phyloP scores from a whole-genome alignment of 2,329 filamentous ascomycete species.

The Lachnellula suecica region DNA sequence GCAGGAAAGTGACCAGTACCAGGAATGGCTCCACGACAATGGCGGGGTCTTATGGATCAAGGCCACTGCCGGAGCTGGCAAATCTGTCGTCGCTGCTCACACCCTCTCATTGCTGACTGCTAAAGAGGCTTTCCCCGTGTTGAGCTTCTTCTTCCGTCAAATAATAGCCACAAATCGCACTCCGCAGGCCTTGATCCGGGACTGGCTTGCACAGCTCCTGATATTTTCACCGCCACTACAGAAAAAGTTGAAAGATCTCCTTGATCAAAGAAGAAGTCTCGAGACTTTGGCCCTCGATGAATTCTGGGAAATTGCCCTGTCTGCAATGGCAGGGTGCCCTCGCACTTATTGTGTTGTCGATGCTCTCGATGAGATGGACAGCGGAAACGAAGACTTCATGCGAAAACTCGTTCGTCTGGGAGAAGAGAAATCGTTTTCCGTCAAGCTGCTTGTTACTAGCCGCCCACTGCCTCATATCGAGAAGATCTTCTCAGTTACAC shows the following conservation, averaged over 20 bases:
- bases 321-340: slow-evolving; percentile 16
- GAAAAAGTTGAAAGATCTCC: slow-evolving; percentile 12
- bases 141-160: slow-evolving; percentile 40
- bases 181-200: slow-evolving; percentile 28
- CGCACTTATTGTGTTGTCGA: slow-evolving; percentile 46
- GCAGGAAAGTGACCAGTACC: slow-evolving; percentile 12
- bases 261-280: slow-evolving; percentile 10
- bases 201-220: slow-evolving; percentile 35
- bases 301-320: slow-evolving; percentile 33
- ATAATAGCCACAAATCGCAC: slow-evolving; percentile 35
- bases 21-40: slow-evolving; percentile 21
- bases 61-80: slow-evolving; percentile 45
- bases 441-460: slow-evolving; percentile 46
- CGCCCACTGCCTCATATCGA: slow-evolving; percentile 37
- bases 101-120: slow-evolving; percentile 7
- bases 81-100: slow-evolving; percentile 39
- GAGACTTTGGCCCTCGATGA: slow-evolving; percentile 17
- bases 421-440: slow-evolving; percentile 26
- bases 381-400: slow-evolving; percentile 36
- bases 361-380: slow-evolving; percentile 49
- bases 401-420: slow-evolving; percentile 34
- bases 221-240: slow-evolving; percentile 29
- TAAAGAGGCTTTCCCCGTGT: slow-evolving; percentile 28
- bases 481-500: slow-evolving; percentile 26
- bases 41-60: slow-evolving; percentile 45